Conservation (phyloP, 176 grass and related monocot genomes). For the Carex cristatella region DNA sequence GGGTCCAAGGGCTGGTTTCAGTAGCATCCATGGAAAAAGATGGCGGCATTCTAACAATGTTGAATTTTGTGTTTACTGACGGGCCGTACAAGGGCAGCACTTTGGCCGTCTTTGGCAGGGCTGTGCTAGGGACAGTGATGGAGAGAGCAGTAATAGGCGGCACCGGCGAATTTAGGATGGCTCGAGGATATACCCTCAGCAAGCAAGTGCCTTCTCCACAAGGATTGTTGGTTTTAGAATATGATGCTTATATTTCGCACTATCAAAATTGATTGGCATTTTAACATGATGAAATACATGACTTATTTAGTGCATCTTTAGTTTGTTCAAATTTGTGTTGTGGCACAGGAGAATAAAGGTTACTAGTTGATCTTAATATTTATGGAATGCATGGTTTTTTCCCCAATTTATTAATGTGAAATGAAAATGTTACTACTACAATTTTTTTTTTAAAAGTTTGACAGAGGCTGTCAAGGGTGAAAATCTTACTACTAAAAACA, state of each 20-base stretch:
- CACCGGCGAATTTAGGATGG: not conserved
- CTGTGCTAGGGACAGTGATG: not conserved
- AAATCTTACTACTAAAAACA: no score
- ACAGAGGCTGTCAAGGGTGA: no score
- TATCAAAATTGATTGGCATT: not conserved
- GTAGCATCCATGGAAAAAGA: not conserved
- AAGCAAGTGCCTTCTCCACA: not conserved
- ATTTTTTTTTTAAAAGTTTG: no score
- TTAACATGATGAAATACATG: not conserved
- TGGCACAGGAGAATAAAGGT: not conserved
- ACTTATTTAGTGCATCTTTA: not conserved
- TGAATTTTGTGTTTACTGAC: not conserved
- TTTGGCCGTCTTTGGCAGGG: not conserved
- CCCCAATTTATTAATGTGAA: no score
- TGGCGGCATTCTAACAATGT: not conserved
- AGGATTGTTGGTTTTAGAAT: not conserved
- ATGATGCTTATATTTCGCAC: not conserved
- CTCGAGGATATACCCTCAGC: not conserved
- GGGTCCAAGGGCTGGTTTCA: not conserved
- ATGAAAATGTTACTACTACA: no score
- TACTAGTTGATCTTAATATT: no score
- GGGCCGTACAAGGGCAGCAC: conserved; percentile 5
- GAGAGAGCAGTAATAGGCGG: not conserved
- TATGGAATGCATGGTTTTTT: no score
- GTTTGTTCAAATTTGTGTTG: not conserved